A percentile compares a stretch with the other conserved stretches of the same genome.
These are phyloP conservation scores for Ophiocordyceps robertsii DNA, from an alignment of 2,329 filamentous ascomycete genomes.

Conservation along the genomic window DNA sequence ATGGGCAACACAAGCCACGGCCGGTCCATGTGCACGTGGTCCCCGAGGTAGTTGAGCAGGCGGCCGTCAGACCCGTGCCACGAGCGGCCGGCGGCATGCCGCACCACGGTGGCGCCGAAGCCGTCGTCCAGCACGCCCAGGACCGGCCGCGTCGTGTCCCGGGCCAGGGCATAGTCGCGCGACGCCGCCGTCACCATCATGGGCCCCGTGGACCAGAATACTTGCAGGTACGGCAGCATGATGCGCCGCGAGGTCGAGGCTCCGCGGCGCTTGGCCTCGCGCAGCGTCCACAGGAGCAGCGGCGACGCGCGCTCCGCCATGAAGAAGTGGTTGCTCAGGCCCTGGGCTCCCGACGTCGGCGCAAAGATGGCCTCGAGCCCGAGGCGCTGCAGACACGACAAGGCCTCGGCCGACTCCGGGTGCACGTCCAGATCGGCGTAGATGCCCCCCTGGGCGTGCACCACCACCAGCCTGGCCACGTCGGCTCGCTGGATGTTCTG, in stretches of 20 bases:
- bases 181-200: slow-evolving; percentile 10
- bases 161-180: slow-evolving; percentile 7
- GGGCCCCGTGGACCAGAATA: slow-evolving; percentile 13
- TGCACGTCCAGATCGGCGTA: slow-evolving; percentile 12
- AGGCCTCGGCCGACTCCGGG: slow-evolving; percentile 3
- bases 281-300: slow-evolving; percentile 8
- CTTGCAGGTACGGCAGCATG: slow-evolving; percentile 10
- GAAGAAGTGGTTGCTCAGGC: slow-evolving; percentile 13
- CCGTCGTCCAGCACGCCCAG: slow-evolving; percentile 6
- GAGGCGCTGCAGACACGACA: slow-evolving; percentile 7
- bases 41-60: slow-evolving; percentile 8
- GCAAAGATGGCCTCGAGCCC: slow-evolving; percentile 7
- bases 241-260: slow-evolving; percentile 3
- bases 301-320: slow-evolving; percentile 7
- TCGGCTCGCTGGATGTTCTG: slow-evolving; percentile 12
- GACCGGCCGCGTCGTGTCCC: slow-evolving; percentile 1
- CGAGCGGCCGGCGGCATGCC: slow-evolving; percentile 10
- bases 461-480: slow-evolving; percentile 8
- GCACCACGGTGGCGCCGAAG: slow-evolving; percentile 3
- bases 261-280: slow-evolving; percentile 9
- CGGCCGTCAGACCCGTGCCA: slow-evolving; percentile 11
- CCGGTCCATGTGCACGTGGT: slow-evolving; percentile 1
- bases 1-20: not conserved
- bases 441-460: slow-evolving; percentile 10
- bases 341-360: slow-evolving; percentile 3